Base-by-base conservation (phyloP, 495 filamentous ascomycete genomes). In the Hyaloscypha variabilis region DNA sequence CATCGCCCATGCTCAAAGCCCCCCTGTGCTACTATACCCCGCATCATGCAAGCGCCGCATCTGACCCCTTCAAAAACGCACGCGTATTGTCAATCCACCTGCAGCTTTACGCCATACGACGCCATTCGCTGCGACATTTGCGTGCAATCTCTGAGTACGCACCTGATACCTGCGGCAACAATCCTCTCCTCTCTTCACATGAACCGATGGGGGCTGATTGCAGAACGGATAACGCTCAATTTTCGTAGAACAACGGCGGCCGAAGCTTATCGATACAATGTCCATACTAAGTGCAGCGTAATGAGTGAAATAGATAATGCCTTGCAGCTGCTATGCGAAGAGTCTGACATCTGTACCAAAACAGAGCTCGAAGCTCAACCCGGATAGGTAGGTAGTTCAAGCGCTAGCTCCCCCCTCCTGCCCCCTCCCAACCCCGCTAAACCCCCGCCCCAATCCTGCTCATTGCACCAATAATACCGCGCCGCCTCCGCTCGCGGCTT, bases 81-180 rank as follows among this genome's bases (percentile, higher is more conserved):
- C 25, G 23, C 55, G 25, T 36, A 58, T 58, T 36, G 55, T 34
- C 19, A 60, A 60, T 42, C 36, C 34, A 29, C 42, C 39, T 17
- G 28, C 59, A 62, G 17, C 2, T 39, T 60, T 17, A 26, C 60
- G 31, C 31, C 26, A 63, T 55, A 26, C 17, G 17, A 54, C 60
- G 50, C 60, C 60, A 63, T 63, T 39, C 50, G 50, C 60, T 39
- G 25, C 42, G 3, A 23, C 31, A 54, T 63, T 49, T 55, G 50
- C 25, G 14, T 53, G 60, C 60, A 62, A 54, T 62, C 29, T 54
- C 19, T 54, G 26, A 21, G 19, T 24, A 17, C 60, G 11, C 60
- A 62, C 60, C 60, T 62, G 60, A 54, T 54, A 34, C n/a, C 17
- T 46, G 39, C 39, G 19, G 3, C 13, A 17, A 46, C 13, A 17